Evolutionary conservation across 2,329 filamentous ascomycete genomes (phyloP), one percentile per base, ranked within the genome.

Genomic region (Fusarium piperis): DNA sequence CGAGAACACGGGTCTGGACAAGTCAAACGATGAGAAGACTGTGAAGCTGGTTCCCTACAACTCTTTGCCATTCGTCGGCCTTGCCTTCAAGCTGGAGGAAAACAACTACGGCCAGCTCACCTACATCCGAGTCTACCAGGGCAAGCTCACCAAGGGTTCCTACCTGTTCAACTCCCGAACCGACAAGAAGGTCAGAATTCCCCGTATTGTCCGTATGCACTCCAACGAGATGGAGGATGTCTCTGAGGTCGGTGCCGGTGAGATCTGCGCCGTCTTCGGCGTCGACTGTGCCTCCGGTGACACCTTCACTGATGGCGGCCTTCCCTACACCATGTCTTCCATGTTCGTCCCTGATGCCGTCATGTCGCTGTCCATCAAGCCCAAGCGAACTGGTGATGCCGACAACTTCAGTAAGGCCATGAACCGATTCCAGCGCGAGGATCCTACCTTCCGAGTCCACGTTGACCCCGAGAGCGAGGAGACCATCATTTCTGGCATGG

Each of bases 191-290:
- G 92, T 99, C 80, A 95, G 97, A 83, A 92, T 99, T 64, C 96
- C 96, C 20, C 93, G 95, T 79, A 98, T 99, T 77, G 96, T 99
- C 70, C 94, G 96, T 70, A 99, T 99, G 96, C 96, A 99, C 86
- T 97, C 95, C 51, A 97, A 98, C 80, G 96, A 99, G 79, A 97
- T 99, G 95, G 96, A 99, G 82, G 96, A 99, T 79, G 94, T 98
- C 32, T 87, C 85, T 62, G 95, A 98, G 81, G 92, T 99, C 71
- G 94, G 95, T 59, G 95, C 96, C 60, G 96, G 96, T 82, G 96
- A 99, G 83, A 99, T 99, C 72, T 99, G 96, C 80, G 96, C 96
- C 68, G 96, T 99, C 65, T 99, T 99, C 79, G 96, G 96, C 78
- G 93, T 99, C 61, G 96, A 99, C 77, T 99, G 96, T 81, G 95